Evolutionary conservation across 495 filamentous ascomycete species (phyloP), one percentile per base, ranked within the genome.

Genomic region (Glonium stellatum): DNA sequence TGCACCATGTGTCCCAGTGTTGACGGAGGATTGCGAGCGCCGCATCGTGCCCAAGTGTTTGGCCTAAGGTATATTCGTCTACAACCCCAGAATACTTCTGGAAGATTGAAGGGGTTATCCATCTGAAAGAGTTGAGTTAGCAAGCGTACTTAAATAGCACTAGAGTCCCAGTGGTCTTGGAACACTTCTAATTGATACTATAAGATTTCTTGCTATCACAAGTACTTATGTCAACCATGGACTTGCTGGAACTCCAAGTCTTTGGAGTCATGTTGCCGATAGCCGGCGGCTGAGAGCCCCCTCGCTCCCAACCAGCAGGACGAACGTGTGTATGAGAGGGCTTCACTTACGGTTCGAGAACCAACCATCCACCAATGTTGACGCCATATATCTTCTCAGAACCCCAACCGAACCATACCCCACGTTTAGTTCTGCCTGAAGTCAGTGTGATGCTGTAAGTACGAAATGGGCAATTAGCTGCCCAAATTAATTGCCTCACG

Each of bases 311-410:
- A n/a, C n/a, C n/a, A n/a, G n/a, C n/a, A n/a, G n/a, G 15, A 39
- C 8, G 36, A 15, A 39, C 15, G 15, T 39, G 8, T 39, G 36
- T 8, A 15, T 39, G 36, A 21, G 19, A 36, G 18, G 35, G 12
- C 21, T n/a, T 13, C 12, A 66, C 70, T 47, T 58, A 72, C 70
- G 71, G 69, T 66, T 76, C 74, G 1, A 76, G 71, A n/a, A 76
- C 71, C n/a, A 76, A 67, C 74, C 74, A 76, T 44, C 74, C 74
- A 35, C 74, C 74, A 52, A 76, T 67, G 59, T 75, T 76, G n/a
- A 76, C 72, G 35, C 74, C 74, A 18, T 70, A 63, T 31, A 76
- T 61, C 54, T 73, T 75, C 25, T 72, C 70, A 47, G 57, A 65
- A 15, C 66, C 67, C 62, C 66, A 74, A 37, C 60, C 58, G 57